phyloP scores from a whole-genome alignment of 495 filamentous ascomycete species.

The Choiromyces venosus region DNA sequence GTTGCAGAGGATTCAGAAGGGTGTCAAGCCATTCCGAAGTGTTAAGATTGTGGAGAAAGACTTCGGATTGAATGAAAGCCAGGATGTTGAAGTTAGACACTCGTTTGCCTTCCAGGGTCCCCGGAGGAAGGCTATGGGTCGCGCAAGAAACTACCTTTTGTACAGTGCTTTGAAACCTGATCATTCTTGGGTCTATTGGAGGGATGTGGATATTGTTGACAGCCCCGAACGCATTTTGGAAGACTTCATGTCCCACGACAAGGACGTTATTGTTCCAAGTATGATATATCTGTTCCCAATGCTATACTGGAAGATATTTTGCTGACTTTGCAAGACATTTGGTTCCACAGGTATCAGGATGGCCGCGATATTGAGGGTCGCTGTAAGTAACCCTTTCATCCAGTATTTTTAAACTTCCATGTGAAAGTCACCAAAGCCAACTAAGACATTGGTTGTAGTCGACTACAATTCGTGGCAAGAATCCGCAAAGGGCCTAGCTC shows the following conservation, averaged over 20 bases:
- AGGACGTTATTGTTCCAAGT: conserved; percentile 93
- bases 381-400: conserved; percentile 56
- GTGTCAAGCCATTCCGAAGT: conserved; percentile 66
- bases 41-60: conserved; percentile 81
- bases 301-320: background rate
- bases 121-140: conserved; percentile 81
- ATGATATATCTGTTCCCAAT: conserved; percentile 44
- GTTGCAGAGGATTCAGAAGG: conserved; percentile 79
- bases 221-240: conserved; percentile 82
- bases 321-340: conserved; percentile 65
- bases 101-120: conserved; percentile 82
- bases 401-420: background rate
- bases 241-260: conserved; percentile 90
- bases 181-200: conserved; percentile 98
- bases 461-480: conserved; percentile 99
- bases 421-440: background rate
- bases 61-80: conserved; percentile 63
- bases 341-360: conserved; percentile 91
- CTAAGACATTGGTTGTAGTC: conserved; percentile 50
- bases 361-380: conserved; percentile 83
- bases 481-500: conserved; percentile 70
- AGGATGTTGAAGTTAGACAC: conserved; percentile 76
- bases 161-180: conserved; percentile 78
- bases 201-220: conserved; percentile 92
- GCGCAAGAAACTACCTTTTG: conserved; percentile 87